Base-by-base conservation (phyloP, 2,329 filamentous ascomycete genomes). In the Paramyrothecium roridum region DNA sequence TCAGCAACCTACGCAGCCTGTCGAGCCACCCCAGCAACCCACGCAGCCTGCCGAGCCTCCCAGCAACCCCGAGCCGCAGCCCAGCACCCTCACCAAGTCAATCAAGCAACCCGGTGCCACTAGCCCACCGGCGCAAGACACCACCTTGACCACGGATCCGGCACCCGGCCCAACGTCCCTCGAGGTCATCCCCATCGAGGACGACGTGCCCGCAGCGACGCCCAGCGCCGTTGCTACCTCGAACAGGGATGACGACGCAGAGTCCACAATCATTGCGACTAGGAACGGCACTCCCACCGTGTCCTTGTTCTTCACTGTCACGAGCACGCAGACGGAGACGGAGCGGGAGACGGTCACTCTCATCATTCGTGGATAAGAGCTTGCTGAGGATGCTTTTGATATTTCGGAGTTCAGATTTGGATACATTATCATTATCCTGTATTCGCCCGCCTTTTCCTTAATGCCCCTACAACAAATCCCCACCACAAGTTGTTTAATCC, bases 291-390 rank as follows among this genome's bases (percentile, higher is more conserved):
- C 64, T n/a, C 66, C 68, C 2, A 73, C 71, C 11, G 68, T 73
- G 34, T 72, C 70, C 1, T 60, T 73, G 12, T 70, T 63, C 56
- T 62, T 73, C 26, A 74, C 73, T 4, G 68, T 74, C 2, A 75
- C 73, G 4, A 65, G 70, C 23, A 73, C 71, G 20, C 61, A 70
- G 2, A 67, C 67, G 3, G 61, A 63, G 54, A 68, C 58, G 48
- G 56, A 62, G 53, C 61, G 56, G 45, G 61, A 67, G 61, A 72
- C 67, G 8, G 65, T 69, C 10, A 74, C 70, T 4, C 57, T 71
- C 19, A 65, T 71, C 12, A 57, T 67, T 43, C 37, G 37, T 6
- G 37, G 37, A 17, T 43, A 13, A 43, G 26, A 30, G 4, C 26
- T 30, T 10, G 10, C 26, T 4, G 10, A 30, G 26, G 6, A 30